phyloP scores from a whole-genome alignment of 1,139 yeast species.

The Blastobotrys persicus region DNA sequence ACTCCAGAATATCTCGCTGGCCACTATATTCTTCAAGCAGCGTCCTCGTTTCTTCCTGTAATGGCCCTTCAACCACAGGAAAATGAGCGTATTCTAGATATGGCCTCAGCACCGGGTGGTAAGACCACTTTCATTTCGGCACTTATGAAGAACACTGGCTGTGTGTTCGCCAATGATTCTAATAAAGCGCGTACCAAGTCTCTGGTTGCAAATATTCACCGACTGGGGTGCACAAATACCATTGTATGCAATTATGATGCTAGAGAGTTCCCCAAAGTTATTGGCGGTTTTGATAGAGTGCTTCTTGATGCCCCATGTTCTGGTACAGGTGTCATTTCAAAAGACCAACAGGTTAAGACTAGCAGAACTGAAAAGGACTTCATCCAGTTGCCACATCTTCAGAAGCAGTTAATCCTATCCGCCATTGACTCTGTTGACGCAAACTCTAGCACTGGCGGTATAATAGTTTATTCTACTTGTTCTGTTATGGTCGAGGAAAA shows the following conservation, averaged over 20 bases:
- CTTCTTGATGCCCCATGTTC: constrained; percentile 98
- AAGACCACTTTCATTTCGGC: constrained; percentile 96
- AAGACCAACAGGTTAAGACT: constrained; percentile 92
- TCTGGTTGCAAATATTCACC: constrained; percentile 93
- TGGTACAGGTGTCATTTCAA: constrained; percentile 98
- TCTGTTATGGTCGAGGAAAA: constrained; percentile 98
- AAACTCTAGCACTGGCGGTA: constrained; percentile 85
- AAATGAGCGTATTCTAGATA: constrained; percentile 90
- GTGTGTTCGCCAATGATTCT: constrained; percentile 95
- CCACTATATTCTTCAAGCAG: constrained; percentile 96
- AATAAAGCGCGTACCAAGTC: constrained; percentile 96
- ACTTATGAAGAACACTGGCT: constrained; percentile 95
- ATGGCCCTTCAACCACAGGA: constrained; percentile 97
- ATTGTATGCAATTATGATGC: constrained; percentile 98
- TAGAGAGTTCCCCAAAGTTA: constrained; percentile 95
- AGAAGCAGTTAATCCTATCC: constrained; percentile 85
- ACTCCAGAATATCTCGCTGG: constrained; percentile 99
- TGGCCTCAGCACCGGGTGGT: constrained; percentile 99
- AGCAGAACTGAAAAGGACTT: constrained; percentile 95
- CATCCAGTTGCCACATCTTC: constrained; percentile 93
- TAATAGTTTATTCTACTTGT: constrained; percentile 96
- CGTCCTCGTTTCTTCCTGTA: constrained; percentile 95
- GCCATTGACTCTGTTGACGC: constrained; percentile 99
- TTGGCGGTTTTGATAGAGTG: constrained; percentile 96
- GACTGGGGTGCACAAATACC: constrained; percentile 94